Percentiles rank a stretch among this genome's conserved stretches.
phyloP scores from a whole-genome alignment of 768 basidiomycete species.

The Amanita subjunquillea region DNA sequence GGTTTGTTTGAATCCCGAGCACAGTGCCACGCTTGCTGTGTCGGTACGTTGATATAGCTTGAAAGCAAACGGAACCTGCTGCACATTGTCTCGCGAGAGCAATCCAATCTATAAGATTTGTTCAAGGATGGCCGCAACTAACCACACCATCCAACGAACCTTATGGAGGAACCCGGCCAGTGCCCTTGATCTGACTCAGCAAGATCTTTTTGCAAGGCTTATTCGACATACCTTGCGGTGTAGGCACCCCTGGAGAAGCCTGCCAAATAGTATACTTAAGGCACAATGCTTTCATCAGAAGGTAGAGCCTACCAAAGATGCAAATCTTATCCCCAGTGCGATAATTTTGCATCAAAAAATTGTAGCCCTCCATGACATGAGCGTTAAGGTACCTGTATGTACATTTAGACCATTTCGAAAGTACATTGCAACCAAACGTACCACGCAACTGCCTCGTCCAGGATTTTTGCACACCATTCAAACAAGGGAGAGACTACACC shows the following conservation, averaged over 20 bases:
- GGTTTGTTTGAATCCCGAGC: slow-evolving; percentile 60
- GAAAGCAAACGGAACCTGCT: slow-evolving; percentile 70
- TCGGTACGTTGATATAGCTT: slow-evolving; percentile 54
- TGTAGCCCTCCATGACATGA: slow-evolving; percentile 70
- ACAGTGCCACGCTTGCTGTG: slow-evolving; percentile 30
- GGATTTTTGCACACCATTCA: slow-evolving; percentile 43
- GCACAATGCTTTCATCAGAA: not conserved
- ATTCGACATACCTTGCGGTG: slow-evolving; percentile 38
- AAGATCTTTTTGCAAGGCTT: not conserved
- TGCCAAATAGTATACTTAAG: slow-evolving; percentile 12
- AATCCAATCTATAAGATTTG: slow-evolving; percentile 49
- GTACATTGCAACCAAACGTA: slow-evolving; percentile 17
- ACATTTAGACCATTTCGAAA: not conserved
- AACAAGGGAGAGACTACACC: slow-evolving; percentile 58
- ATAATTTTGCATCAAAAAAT: slow-evolving; percentile 73
- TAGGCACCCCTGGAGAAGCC: slow-evolving; percentile 65
- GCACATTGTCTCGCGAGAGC: slow-evolving; percentile 52
- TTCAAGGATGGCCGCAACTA: not conserved
- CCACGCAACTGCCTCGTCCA: slow-evolving; percentile 71
- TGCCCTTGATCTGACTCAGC: slow-evolving; percentile 34
- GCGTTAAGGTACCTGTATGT: slow-evolving; percentile 52
- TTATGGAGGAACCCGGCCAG: slow-evolving; percentile 69
- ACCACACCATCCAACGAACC: slow-evolving; percentile 19
- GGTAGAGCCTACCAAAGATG: slow-evolving; percentile 44
- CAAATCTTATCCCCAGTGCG: slow-evolving; percentile 64